Conservation (phyloP, 129 eudicot species). For the Chrysanthemum makinoi region DNA sequence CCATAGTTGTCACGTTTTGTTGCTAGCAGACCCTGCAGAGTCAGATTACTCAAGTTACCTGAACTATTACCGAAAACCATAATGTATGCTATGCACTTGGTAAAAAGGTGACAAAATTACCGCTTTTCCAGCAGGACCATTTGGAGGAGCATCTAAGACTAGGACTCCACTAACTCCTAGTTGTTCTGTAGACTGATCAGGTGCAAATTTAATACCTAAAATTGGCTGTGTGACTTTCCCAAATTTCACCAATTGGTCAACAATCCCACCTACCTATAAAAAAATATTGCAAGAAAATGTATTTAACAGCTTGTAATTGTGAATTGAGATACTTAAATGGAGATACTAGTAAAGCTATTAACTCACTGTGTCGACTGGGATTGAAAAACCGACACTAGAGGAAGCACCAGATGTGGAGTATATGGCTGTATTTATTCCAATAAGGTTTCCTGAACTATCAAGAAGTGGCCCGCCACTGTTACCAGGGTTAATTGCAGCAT, state of each 20-base stretch:
- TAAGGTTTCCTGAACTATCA: conserved; percentile 80
- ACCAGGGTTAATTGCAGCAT: conserved; percentile 95
- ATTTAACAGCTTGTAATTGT: neutral
- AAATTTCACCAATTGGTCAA: conserved; percentile 73
- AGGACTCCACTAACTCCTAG: conserved; percentile 90
- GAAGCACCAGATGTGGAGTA: conserved; percentile 94
- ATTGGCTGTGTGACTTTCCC: conserved; percentile 86
- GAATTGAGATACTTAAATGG: neutral
- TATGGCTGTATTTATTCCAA: conserved; percentile 87
- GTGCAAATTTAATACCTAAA: conserved; percentile 86
- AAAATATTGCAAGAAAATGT: neutral
- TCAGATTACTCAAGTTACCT: neutral
- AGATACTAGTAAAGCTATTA: neutral
- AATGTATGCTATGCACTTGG: neutral
- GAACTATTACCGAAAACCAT: neutral
- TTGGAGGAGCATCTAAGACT: conserved; percentile 78
- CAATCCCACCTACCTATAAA: conserved; percentile 75
- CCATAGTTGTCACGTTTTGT: conserved; percentile 85
- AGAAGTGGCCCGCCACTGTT: conserved; percentile 96
- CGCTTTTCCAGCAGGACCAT: conserved; percentile 97
- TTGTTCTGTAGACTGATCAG: conserved; percentile 89
- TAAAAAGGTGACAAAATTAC: conserved; percentile 38
- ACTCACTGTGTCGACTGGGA: conserved; percentile 93
- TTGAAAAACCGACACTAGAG: conserved; percentile 87
- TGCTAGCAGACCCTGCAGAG: conserved; percentile 64